These are phyloP conservation scores for Dalbergia cultrata DNA, from an alignment of 306 rosid genomes.

Conservation along the genomic window DNA sequence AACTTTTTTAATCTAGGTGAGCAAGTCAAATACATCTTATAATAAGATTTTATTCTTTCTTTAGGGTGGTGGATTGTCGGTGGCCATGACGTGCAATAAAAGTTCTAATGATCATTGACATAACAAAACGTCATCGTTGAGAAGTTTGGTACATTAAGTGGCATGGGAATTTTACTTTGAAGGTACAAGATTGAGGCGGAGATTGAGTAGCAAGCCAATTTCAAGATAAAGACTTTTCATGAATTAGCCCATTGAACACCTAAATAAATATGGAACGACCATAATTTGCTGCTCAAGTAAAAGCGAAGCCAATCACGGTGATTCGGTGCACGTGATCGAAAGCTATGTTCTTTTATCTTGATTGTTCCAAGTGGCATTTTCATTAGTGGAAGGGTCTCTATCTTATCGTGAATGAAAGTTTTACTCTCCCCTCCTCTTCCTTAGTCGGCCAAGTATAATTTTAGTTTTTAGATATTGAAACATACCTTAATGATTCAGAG, in stretches of 20 bases:
- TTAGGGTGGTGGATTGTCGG: too few species aligned
- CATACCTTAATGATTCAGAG: too few species aligned
- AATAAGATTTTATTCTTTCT: not conserved
- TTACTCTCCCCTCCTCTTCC: not conserved
- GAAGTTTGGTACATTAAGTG: slow-evolving; percentile 13
- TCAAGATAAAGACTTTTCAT: not conserved
- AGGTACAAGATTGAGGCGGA: not conserved
- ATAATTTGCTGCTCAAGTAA: slow-evolving; percentile 32
- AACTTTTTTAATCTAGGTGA: not conserved
- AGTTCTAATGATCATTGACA: not conserved
- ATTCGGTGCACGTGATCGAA: slow-evolving; percentile 49
- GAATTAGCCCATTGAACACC: not conserved
- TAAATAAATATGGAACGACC: not conserved
- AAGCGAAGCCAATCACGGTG: slow-evolving; percentile 41
- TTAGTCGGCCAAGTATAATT: not conserved
- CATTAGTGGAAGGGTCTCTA: slow-evolving; percentile 54
- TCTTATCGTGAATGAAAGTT: slow-evolving; percentile 51
- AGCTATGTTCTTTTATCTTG: slow-evolving; percentile 41
- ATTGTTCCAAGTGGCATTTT: slow-evolving; percentile 35
- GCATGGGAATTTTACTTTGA: not conserved
- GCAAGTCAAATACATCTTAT: not conserved
- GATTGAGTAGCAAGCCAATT: not conserved
- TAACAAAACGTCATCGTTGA: not conserved
- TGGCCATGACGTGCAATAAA: too few species aligned
- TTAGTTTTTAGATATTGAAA: too few species aligned